These are phyloP conservation scores for Candida frijolesensis DNA, from an alignment of 1,139 yeast genomes.

Conservation along the genomic window DNA sequence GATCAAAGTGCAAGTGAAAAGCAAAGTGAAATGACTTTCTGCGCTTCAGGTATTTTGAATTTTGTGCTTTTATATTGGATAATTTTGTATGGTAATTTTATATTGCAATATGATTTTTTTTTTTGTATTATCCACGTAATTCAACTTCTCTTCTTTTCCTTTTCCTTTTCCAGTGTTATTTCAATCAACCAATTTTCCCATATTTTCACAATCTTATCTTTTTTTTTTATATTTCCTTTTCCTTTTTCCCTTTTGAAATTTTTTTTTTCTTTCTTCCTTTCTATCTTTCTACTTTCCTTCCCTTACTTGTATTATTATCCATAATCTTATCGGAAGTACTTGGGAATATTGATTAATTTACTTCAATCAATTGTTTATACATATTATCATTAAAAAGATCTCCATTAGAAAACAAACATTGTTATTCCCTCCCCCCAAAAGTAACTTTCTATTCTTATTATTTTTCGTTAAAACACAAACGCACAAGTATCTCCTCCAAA, in stretches of 20 bases:
- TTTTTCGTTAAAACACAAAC: neutral
- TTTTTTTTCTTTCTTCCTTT: neutral
- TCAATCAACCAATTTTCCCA: conserved; percentile 2
- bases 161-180: neutral
- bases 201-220: conserved; percentile 1
- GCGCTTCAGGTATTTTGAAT: too few species aligned
- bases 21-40: too few species aligned
- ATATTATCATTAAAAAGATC: neutral
- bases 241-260: neutral
- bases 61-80: too few species aligned
- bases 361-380: neutral
- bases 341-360: conserved; percentile 1
- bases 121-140: neutral
- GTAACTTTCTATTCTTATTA: too few species aligned
- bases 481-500: neutral
- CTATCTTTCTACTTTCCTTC: neutral
- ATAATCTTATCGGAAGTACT: neutral
- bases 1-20: too few species aligned
- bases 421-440: too few species aligned
- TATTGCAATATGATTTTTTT: too few species aligned
- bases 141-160: neutral
- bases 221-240: neutral
- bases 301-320: neutral
- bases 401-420: too few species aligned
- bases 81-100: too few species aligned